These are phyloP conservation scores for Kentomonas sorsogonicus DNA, from an alignment of 208 protist species.

Conservation along the genomic window DNA sequence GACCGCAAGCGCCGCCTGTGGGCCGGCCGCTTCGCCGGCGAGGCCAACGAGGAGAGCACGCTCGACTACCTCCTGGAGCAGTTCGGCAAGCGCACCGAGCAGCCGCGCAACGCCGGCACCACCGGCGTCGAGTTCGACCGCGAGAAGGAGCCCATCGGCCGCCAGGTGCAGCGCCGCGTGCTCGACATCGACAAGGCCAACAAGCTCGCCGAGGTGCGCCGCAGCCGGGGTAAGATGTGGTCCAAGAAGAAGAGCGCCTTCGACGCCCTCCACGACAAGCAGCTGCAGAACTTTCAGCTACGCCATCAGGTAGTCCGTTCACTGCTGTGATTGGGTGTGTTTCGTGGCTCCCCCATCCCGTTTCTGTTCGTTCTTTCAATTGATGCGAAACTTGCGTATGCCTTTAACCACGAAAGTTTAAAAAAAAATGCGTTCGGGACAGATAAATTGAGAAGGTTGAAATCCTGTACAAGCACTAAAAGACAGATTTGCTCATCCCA, in stretches of 20 bases:
- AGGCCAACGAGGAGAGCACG: conserved; percentile 80
- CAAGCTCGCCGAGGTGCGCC: conserved; percentile 66
- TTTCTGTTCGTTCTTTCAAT: conserved; percentile 1
- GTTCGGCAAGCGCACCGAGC: conserved; percentile 76
- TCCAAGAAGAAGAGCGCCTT: conserved; percentile 82
- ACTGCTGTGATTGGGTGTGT: conserved; percentile 1
- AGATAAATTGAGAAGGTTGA: too few species aligned
- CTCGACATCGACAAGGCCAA: conserved; percentile 80
- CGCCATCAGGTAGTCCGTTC: conserved; percentile 42
- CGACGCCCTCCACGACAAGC: conserved; percentile 81
- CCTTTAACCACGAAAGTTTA: too few species aligned
- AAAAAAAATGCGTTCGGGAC: too few species aligned
- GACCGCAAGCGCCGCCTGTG: conserved; percentile 78
- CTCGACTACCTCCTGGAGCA: conserved; percentile 89
- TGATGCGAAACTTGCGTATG: too few species aligned
- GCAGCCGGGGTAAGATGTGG: conserved; percentile 76
- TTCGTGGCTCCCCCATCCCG: background rate
- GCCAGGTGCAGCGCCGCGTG: conserved; percentile 84
- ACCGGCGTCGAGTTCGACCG: conserved; percentile 87
- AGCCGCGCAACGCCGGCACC: conserved; percentile 53
- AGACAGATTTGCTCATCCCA: too few species aligned
- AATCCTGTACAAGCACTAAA: too few species aligned
- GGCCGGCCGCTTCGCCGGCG: conserved; percentile 75
- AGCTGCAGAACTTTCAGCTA: conserved; percentile 83
- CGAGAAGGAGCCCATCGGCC: conserved; percentile 88